A percentile compares a stretch with the other conserved stretches of the same genome.
Conservation (phyloP, 2,329 filamentous ascomycete genomes). For the Golovinomyces cichoracearum region DNA sequence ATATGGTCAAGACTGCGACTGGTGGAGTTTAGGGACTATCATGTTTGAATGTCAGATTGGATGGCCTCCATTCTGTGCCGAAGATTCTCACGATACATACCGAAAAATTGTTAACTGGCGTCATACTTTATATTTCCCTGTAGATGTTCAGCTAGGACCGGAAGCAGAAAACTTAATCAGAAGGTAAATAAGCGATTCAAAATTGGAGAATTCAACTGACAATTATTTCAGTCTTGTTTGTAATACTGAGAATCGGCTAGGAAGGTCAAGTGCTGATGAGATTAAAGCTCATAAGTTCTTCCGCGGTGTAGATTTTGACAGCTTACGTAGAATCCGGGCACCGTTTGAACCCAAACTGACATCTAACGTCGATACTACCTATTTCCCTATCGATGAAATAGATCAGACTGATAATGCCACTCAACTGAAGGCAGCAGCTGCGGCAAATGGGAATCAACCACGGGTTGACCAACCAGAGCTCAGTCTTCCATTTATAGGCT, state of each 20-base stretch:
- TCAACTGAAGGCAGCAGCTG: slow-evolving; percentile 44
- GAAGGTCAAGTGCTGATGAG: slow-evolving; percentile 62
- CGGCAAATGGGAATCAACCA: slow-evolving; percentile 25
- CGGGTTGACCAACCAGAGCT: slow-evolving; percentile 71
- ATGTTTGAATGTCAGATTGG: slow-evolving; percentile 99
- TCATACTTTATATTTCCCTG: slow-evolving; percentile 83
- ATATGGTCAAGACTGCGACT: slow-evolving; percentile 92
- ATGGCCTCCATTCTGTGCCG: slow-evolving; percentile 96
- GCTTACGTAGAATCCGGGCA: slow-evolving; percentile 70
- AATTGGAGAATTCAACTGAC: slow-evolving; percentile 4
- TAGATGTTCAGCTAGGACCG: slow-evolving; percentile 65
- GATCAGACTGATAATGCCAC: slow-evolving; percentile 87
- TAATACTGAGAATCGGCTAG: slow-evolving; percentile 76
- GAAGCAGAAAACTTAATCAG: slow-evolving; percentile 83
- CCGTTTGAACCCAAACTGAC: slow-evolving; percentile 87
- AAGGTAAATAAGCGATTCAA: slow-evolving; percentile 31
- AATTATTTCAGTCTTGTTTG: slow-evolving; percentile 48
- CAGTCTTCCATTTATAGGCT: slow-evolving; percentile 85
- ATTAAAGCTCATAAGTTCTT: slow-evolving; percentile 93
- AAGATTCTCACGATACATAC: slow-evolving; percentile 93
- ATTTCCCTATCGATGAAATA: slow-evolving; percentile 97
- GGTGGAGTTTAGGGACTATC: slow-evolving; percentile 96
- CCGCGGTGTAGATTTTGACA: slow-evolving; percentile 85
- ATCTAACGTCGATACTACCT: slow-evolving; percentile 85
- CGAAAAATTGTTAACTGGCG: slow-evolving; percentile 98